Base-by-base conservation (phyloP, 768 basidiomycete species). In the Serendipita indica region DNA sequence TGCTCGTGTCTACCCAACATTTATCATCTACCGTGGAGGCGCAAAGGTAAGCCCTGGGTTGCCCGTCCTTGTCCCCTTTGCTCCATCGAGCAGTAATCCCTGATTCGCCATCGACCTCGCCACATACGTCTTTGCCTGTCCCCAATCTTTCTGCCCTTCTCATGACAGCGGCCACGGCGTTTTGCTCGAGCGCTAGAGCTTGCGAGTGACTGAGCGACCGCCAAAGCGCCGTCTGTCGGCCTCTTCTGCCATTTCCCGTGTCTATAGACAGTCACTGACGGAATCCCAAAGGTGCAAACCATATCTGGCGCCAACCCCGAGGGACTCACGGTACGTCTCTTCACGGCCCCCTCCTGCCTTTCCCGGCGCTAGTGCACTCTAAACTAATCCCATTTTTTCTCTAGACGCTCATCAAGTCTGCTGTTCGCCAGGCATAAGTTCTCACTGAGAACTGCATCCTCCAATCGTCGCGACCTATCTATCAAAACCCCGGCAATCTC, bases 11-110 rank as follows among this genome's bases (percentile, higher is more conserved):
- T 52, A 39, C 58, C 63, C 63, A 12, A 64, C 63, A 14, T 62
- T 64, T 61, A 30, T 61, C 32, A 61, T 63, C 60, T 63, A 59
- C 59, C 27, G 59, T 56, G 57, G 62, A 41, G 63, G 63, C 34
- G 20, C 34, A 28, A 63, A 64, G 63, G 57, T 64, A 22, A 22
- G 49, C 30, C 49, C 49, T 7, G n/a, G 3, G 16, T n/a, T n/a
- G 7, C 41, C 5, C 27, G 18, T 43, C 41, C 27, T 7, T 43
- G 5, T n/a, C 41, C 27, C 41, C 16, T n/a, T 43, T n/a, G 27
- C 41, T n/a, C 41, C 41, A 10, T 37, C 35, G 10, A 10, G 10
- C 35, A 43, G 18, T 43, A 2, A 18, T 37, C 41, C 27, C 41
- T 43, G 41, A 43, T 43, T 43, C 18, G 41, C 41, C 41, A 18